Evolutionary conservation across 2,329 filamentous ascomycete species (phyloP), one percentile per base, ranked within the genome.

Genomic region (Thielaviopsis ethacetica): DNA sequence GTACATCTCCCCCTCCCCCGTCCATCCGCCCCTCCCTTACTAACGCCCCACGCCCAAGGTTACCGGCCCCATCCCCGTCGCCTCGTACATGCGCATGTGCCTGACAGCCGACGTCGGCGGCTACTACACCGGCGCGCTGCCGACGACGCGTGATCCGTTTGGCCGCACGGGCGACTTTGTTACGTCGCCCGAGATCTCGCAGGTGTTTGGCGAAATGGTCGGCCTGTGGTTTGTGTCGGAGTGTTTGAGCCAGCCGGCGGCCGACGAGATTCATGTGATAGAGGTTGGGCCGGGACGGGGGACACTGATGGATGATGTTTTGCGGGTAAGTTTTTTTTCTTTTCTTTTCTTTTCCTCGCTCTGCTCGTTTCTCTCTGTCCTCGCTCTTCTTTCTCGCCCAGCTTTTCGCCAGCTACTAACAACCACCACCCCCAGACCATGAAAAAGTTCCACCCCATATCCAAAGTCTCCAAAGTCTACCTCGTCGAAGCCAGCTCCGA

Each of bases 71-170:
- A 83, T 97, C 27, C 88, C 93, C 0, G 80, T 98, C 62, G 91
- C 93, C 5, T 85, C 89, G 57, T 98, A 91, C 71, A 98, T 98
- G 93, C 91, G 93, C 68, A 95, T 97, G 84, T 96, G 91, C 70
- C 81, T 98, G 63, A 98, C 93, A 0, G 87, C 88, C 12, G 88
- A 93, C 62, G 73, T 89, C 47, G 90, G 89, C 61, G 93, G 93
- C 58, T 98, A 98, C 74, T 98, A 98, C 72, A 97, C 90, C 0
- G 81, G 85, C 5, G 81, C 83, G 24, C 78, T 84, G 51, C 77
- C 78, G 58, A 72, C 81, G 61, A 83, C 79, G 21, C 80, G 84
- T 53, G 91, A 96, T 67, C 91, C 91, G 63, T 98, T 98, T 66
- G 93, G 93, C n/a, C 75, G 81, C 59, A 87, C 88, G 67, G 93